Evolutionary conservation across 495 filamentous ascomycete genomes (phyloP).

Genomic region (Aspergillus baeticus): DNA sequence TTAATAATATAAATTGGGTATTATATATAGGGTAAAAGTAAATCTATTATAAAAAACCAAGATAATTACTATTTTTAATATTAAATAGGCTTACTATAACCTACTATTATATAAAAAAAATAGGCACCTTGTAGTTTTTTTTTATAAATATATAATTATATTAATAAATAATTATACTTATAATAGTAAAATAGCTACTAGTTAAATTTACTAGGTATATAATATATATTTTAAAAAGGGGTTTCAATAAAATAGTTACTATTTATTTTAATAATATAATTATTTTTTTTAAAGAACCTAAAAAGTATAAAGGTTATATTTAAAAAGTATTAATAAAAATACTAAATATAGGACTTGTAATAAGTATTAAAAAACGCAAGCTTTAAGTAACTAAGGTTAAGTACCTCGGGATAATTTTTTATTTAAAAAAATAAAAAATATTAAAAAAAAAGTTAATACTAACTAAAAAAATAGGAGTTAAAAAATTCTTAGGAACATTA

Average conservation of each 20-base stretch:
- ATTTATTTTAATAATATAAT: conserved; percentile 13
- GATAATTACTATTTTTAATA: no score
- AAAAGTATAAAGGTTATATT: conserved; percentile 12
- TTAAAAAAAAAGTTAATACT: conserved; percentile 9
- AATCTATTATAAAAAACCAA: no score
- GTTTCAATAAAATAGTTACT: conserved; percentile 15
- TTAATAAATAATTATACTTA: no score
- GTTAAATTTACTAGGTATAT: no score
- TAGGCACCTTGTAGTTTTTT: no score
- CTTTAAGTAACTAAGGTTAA: conserved; percentile 2
- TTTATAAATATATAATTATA: no score
- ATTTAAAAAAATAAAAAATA: conserved; percentile 1
- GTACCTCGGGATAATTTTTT: conserved; percentile 2
- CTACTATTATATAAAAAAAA: no score
- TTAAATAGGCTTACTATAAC: no score
- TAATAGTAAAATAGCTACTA: not conserved
- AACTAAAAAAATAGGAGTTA: no score
- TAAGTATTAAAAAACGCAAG: conserved; percentile 11
- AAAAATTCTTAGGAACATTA: no score
- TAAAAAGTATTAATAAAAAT: conserved; percentile 7
- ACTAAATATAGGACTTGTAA: conserved; percentile 9
- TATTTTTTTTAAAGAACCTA: conserved; percentile 5
- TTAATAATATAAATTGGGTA: no score
- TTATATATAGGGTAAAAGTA: no score
- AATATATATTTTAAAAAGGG: conserved; percentile 2